Evolutionary conservation across 257 asterid genomes (phyloP).

Genomic region (Pogostemon cablin): DNA sequence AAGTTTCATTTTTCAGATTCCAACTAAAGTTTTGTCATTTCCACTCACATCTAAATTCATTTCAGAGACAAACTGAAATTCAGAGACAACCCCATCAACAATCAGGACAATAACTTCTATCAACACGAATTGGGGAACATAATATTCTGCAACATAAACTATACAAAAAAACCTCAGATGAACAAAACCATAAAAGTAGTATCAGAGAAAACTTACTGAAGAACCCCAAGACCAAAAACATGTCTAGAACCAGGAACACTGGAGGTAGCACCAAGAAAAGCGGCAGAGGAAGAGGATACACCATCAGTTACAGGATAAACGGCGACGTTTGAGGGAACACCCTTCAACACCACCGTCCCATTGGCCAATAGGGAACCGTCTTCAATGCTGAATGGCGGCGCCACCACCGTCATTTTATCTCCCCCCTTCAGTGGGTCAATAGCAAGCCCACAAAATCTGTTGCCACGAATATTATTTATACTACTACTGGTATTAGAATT

Average conservation of each 20-base stretch:
- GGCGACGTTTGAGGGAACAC: slow-evolving; percentile 50
- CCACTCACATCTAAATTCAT: neutral
- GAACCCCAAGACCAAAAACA: slow-evolving; percentile 58
- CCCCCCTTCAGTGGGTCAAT: slow-evolving; percentile 32
- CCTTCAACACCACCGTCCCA: slow-evolving; percentile 47
- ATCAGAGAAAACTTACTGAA: slow-evolving; percentile 39
- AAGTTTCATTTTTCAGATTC: slow-evolving; percentile 1
- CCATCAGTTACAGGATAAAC: slow-evolving; percentile 44
- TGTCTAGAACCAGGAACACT: slow-evolving; percentile 42
- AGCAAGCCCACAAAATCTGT: slow-evolving; percentile 17
- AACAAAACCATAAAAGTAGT: neutral
- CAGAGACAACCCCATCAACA: slow-evolving; percentile 10
- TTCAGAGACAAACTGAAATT: neutral
- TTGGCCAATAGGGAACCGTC: slow-evolving; percentile 48
- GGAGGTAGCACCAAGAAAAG: slow-evolving; percentile 56
- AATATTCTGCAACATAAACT: neutral
- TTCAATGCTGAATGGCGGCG: slow-evolving; percentile 43
- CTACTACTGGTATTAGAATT: neutral
- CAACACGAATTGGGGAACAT: neutral
- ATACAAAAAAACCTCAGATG: neutral
- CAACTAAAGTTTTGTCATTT: neutral
- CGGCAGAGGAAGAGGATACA: slow-evolving; percentile 34
- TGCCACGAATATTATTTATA: neutral
- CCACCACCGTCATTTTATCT: slow-evolving; percentile 46
- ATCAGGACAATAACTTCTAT: neutral